Base-by-base conservation (phyloP, 352 stramenopile species). In the Phytophthora syringae region DNA sequence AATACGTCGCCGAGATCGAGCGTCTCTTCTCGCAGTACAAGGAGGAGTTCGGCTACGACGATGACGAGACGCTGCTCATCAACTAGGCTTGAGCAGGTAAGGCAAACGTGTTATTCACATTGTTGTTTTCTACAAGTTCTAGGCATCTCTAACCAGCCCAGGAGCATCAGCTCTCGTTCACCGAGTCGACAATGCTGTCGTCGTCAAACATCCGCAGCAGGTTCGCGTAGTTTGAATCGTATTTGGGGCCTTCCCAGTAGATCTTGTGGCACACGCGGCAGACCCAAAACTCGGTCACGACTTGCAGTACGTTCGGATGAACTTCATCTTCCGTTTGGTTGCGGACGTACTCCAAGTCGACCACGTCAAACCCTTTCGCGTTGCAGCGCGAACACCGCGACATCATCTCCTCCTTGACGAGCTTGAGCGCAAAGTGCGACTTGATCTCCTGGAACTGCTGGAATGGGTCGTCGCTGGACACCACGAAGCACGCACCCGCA, bases 171-270 rank as follows among this genome's bases (percentile, higher is more conserved):
- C 32, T 39, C 15, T 39, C 5, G 12, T 39, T 43, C n/a, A 53
- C 15, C 7, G 53, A 71, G 21, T 72, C 59, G 15, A 58, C 42
- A 34, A 65, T 71, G 32, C 61, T 70, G 49, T 73, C 34, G 18
- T 70, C 63, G 44, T 71, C 64, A 34, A 88, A 86, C 69, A 84
- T 85, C 10, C 77, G 66, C 13, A 82, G 52, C 53, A 85, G 68
- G 39, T 88, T 88, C n/a, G 79, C 67, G 51, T 85, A 86, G 12
- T 82, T 76, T 18, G 78, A 86, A 18, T 79, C 77, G 67, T 89
- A 92, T 72, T 94, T 94, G 36, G 84, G 86, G 12, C 86, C 84
- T 53, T 89, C 86, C 86, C 84, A 93, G 53, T 84, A 94, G 27
- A 94, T 72, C 37, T 91, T 87, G 44, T 76, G 68, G 70, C 86